Evolutionary conservation across 345 rosid genomes (phyloP).

Genomic region (Camelina laxa): DNA sequence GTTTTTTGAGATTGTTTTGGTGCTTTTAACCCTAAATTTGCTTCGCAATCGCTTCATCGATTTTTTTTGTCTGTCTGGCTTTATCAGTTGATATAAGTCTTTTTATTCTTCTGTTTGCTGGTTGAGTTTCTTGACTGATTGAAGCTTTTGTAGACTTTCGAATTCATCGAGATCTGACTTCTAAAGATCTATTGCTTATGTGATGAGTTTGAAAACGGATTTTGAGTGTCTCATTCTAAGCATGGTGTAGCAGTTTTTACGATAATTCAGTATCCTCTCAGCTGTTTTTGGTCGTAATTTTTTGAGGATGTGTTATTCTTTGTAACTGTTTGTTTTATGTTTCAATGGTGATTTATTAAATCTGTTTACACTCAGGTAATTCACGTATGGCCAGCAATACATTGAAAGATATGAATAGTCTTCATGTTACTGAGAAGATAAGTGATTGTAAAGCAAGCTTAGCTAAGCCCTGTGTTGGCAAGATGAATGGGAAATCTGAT

Average conservation of each 20-base stretch:
- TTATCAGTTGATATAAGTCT: not conserved
- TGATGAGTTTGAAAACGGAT: conserved; percentile 16
- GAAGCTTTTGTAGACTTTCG: not conserved
- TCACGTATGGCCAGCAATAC: conserved; percentile 68
- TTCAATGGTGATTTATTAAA: conserved; percentile 4
- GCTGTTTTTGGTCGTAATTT: not conserved
- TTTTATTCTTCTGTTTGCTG: not conserved
- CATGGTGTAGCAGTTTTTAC: not conserved
- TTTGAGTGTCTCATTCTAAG: conserved; percentile 8
- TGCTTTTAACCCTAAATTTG: not conserved
- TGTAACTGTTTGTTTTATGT: not conserved
- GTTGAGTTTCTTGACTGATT: conserved; percentile 21
- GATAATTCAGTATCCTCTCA: not conserved
- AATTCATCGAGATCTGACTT: conserved; percentile 15
- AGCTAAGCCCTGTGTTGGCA: conserved; percentile 58
- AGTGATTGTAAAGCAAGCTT: conserved; percentile 61
- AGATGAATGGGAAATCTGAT: conserved; percentile 58
- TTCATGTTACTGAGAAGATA: conserved; percentile 61
- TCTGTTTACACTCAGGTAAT: conserved; percentile 26
- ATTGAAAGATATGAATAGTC: conserved; percentile 66
- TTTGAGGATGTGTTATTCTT: not conserved
- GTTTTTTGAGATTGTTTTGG: not conserved
- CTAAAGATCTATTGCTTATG: not conserved
- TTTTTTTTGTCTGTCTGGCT: not conserved
- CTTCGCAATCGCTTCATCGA: no score